phyloP scores from a whole-genome alignment of 2,329 filamentous ascomycete species.

The Penicillium digitatum region DNA sequence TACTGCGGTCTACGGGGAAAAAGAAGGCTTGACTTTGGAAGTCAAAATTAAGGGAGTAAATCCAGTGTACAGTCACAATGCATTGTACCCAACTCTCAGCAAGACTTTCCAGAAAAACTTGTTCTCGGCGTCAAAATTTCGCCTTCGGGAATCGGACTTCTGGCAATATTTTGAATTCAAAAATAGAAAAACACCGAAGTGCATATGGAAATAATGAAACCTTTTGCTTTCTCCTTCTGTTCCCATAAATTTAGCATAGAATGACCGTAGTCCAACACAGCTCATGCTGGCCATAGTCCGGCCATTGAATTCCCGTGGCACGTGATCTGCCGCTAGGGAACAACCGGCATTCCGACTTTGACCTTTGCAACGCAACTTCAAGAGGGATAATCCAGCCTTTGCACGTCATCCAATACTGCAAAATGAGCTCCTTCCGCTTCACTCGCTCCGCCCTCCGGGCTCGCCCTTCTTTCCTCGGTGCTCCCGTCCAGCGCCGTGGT shows the following conservation, averaged over 20 bases:
- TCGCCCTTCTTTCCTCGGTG: slow-evolving; percentile 70
- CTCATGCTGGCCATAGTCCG: slow-evolving; percentile 4
- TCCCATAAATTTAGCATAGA: neutral
- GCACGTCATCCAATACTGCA: slow-evolving; percentile 34
- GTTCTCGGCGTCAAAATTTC: neutral
- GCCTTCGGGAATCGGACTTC: neutral
- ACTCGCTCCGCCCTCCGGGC: slow-evolving; percentile 84
- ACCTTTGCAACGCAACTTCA: slow-evolving; percentile 40
- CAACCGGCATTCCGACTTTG: slow-evolving; percentile 39
- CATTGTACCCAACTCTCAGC: neutral
- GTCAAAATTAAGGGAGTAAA: neutral
- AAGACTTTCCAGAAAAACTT: neutral
- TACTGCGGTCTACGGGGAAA: neutral
- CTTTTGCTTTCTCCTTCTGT: neutral
- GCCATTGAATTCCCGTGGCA: slow-evolving; percentile 20
- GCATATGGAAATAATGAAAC: neutral
- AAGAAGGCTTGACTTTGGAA: neutral
- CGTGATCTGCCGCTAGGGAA: slow-evolving; percentile 38
- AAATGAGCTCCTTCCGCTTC: slow-evolving; percentile 91
- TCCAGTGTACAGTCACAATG: neutral
- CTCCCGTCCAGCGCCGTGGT: slow-evolving; percentile 75
- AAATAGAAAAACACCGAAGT: neutral
- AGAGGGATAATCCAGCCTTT: slow-evolving; percentile 35
- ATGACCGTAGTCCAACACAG: neutral
- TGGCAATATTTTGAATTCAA: neutral